A percentile compares a stretch with the other conserved stretches of the same genome.
phyloP scores from a whole-genome alignment of 2,329 filamentous ascomycete species.

The Plectosphaerella sp. region DNA sequence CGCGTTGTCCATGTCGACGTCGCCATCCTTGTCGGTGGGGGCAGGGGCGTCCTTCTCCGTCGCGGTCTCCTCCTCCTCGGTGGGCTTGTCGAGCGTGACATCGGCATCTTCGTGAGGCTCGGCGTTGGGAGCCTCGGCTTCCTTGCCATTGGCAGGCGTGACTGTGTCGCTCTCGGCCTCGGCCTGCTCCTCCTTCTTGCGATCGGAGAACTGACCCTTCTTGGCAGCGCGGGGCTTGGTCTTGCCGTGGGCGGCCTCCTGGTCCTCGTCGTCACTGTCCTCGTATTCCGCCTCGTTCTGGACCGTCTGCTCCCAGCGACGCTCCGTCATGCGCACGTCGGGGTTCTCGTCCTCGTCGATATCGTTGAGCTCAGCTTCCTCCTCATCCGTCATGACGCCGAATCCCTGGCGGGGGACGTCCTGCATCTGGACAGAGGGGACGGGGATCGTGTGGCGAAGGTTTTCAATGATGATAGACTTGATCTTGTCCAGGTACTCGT shows the following conservation, averaged over 20 bases:
- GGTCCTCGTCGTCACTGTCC: constrained; percentile 86
- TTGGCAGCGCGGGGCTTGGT: constrained; percentile 42
- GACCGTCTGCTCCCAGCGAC: constrained; percentile 75
- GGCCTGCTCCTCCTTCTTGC: constrained; percentile 35
- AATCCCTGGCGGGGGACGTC: constrained; percentile 63
- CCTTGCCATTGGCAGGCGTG: constrained; percentile 29
- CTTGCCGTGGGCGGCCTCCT: constrained; percentile 68
- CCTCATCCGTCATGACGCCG: constrained; percentile 60
- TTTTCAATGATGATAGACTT: constrained; percentile 81
- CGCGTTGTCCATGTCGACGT: constrained; percentile 45
- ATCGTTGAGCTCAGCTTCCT: constrained; percentile 61
- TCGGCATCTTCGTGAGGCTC: constrained; percentile 16
- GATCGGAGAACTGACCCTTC: constrained; percentile 49
- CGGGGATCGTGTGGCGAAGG: constrained; percentile 77
- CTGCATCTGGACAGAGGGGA: constrained; percentile 88
- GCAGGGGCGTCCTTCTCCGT: constrained; percentile 6
- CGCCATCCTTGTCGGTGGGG: constrained; percentile 30
- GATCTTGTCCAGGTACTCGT: constrained; percentile 77
- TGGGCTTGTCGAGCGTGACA: constrained; percentile 24
- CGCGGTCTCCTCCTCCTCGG: constrained; percentile 4
- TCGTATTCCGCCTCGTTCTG: constrained; percentile 77
- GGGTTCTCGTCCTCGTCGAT: constrained; percentile 82
- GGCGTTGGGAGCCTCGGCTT: constrained; percentile 19
- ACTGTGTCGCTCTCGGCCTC: constrained; percentile 33
- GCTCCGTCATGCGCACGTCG: constrained; percentile 76